Evolutionary conservation across 1,284 basidiomycete species (phyloP), one percentile per base, ranked within the genome.

Genomic region (Grifola frondosa): DNA sequence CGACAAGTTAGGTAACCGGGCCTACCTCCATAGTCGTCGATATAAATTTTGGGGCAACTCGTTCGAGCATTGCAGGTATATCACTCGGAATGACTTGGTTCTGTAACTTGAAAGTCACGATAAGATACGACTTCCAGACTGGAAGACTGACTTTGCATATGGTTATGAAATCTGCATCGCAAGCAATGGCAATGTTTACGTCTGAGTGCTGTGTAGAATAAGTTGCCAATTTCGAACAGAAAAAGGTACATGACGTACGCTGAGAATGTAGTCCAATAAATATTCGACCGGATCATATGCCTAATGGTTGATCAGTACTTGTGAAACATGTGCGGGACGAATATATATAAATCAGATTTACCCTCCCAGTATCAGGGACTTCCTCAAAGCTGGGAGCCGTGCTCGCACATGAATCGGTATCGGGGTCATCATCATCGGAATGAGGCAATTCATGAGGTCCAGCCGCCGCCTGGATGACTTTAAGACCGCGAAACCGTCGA

Each of bases 61-160:
- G n/a, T 6, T 50, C 23, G 9, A 58, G 41, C 10, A 51, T 51
- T 4, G 21, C 39, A 5, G 31, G 41, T n/a, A 60, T 50, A 29
- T 60, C 53, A 2, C 50, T 30, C 1, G 55, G 55, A 13, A 55
- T 32, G 1, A 50, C 57, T 15, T 39, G 43, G 6, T 42, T 44
- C 47, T 56, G 32, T n/a, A n/a, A n/a, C n/a, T n/a, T n/a, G n/a
- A n/a, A n/a, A n/a, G n/a, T n/a, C n/a, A n/a, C n/a, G n/a, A n/a
- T n/a, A n/a, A n/a, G n/a, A n/a, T n/a, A n/a, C n/a, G n/a, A n/a
- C n/a, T n/a, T n/a, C n/a, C n/a, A n/a, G n/a, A n/a, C 6, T 1
- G n/a, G n/a, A 22, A 5, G 7, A 26, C 37, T 12, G 4, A 34
- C 38, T 13, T 37, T 30, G 19, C 44, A 48, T 4, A 48, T 15